Conservation (phyloP, 345 rosid species). For the Melastoma malabathricum region DNA sequence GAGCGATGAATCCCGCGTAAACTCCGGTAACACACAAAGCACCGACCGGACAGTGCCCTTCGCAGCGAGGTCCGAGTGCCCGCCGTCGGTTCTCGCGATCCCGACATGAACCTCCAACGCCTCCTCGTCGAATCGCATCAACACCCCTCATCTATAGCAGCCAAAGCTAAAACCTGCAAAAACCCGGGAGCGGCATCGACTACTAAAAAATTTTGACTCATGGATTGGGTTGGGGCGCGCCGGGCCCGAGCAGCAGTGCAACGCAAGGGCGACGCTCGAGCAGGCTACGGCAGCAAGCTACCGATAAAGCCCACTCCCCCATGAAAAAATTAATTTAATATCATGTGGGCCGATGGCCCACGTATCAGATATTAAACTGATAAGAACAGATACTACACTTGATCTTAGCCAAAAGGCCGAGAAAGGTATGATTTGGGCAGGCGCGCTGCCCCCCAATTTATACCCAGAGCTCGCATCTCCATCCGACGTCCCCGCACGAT, state of each 20-base stretch:
- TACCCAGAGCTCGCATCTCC: not conserved
- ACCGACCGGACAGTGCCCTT: slow-evolving; percentile 26
- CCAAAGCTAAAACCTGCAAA: too few species aligned
- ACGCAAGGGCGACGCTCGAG: not conserved
- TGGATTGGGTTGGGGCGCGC: not conserved
- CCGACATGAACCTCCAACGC: slow-evolving; percentile 38
- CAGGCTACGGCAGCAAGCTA: slow-evolving; percentile 8
- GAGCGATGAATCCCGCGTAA: slow-evolving; percentile 12
- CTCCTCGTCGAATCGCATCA: slow-evolving; percentile 27
- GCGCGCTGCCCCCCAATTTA: not conserved
- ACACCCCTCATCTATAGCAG: not conserved
- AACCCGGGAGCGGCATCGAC: too few species aligned
- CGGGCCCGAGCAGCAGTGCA: not conserved
- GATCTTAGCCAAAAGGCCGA: slow-evolving; percentile 67
- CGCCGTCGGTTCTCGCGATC: slow-evolving; percentile 27
- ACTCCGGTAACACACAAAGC: slow-evolving; percentile 27
- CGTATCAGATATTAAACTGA: slow-evolving; percentile 48
- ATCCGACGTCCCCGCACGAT: too few species aligned
- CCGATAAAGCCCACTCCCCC: not conserved
- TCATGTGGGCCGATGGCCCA: slow-evolving; percentile 26
- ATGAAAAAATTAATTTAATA: slow-evolving; percentile 22
- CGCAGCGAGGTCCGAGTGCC: slow-evolving; percentile 53
- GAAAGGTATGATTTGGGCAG: slow-evolving; percentile 23
- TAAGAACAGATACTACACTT: slow-evolving; percentile 55
- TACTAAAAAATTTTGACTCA: too few species aligned